Percentiles rank a stretch among this genome's conserved stretches.
Conservation (phyloP, 2,329 filamentous ascomycete genomes). For the Cladorrhinum sp. region DNA sequence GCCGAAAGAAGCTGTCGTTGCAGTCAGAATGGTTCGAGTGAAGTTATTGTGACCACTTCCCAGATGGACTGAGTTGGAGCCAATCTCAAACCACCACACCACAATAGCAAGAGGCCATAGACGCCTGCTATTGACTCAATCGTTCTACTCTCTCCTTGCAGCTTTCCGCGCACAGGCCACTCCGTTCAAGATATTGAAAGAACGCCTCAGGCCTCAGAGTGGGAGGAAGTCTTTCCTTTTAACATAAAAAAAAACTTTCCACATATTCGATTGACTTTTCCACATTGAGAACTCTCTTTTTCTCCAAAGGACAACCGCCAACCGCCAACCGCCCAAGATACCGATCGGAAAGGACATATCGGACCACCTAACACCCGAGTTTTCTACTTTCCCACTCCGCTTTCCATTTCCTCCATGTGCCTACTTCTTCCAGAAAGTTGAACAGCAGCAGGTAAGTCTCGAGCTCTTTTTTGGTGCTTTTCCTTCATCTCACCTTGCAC, state of each 20-base stretch:
- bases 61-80: background rate
- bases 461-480: background rate
- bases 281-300: background rate
- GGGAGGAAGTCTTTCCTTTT: background rate
- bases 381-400: too few relatives aligned
- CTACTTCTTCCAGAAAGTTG: background rate
- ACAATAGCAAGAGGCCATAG: background rate
- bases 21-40: background rate
- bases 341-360: background rate
- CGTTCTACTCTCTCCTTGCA: background rate
- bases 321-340: background rate
- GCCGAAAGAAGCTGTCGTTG: background rate
- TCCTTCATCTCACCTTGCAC: background rate
- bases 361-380: background rate
- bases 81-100: background rate
- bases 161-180: background rate
- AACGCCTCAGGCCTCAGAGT: background rate
- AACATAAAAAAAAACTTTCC: background rate
- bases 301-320: background rate
- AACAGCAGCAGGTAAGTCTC: background rate
- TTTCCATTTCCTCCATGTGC: background rate
- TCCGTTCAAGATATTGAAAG: background rate
- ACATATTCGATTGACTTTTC: background rate
- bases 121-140: background rate
- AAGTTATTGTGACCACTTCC: background rate